Conservation (phyloP, 2,329 filamentous ascomycete genomes). For the Pyrenophora graminea region DNA sequence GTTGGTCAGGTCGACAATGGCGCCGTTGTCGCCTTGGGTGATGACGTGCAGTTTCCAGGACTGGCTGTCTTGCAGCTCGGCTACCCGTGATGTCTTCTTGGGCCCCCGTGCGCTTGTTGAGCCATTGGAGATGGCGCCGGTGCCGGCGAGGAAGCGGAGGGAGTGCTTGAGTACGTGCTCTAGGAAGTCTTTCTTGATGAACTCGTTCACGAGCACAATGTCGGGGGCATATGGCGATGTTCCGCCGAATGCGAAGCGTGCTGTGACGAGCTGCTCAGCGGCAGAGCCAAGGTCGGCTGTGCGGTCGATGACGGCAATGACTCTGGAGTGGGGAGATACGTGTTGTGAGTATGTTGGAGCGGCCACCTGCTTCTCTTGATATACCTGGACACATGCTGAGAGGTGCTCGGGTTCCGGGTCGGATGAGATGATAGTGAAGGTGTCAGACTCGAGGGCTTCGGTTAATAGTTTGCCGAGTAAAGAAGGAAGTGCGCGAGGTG, state of each 20-base stretch:
- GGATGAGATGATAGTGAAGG: slow-evolving; percentile 51
- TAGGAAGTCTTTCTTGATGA: slow-evolving; percentile 59
- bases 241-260: slow-evolving; percentile 61
- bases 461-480: slow-evolving; percentile 48
- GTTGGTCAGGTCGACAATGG: slow-evolving; percentile 34
- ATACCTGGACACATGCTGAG: slow-evolving; percentile 34
- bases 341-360: slow-evolving; percentile 36
- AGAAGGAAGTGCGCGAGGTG: slow-evolving; percentile 41
- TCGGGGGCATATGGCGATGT: slow-evolving; percentile 66
- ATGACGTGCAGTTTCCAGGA: slow-evolving; percentile 28
- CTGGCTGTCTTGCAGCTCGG: slow-evolving; percentile 18
- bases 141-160: slow-evolving; percentile 33
- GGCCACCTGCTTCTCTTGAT: slow-evolving; percentile 33
- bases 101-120: slow-evolving; percentile 10
- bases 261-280: slow-evolving; percentile 57
- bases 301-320: slow-evolving; percentile 64
- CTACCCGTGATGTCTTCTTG: slow-evolving; percentile 15
- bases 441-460: slow-evolving; percentile 53
- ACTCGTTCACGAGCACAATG: slow-evolving; percentile 68
- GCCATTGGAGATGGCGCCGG: slow-evolving; percentile 14
- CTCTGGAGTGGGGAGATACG: slow-evolving; percentile 42
- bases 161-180: slow-evolving; percentile 52
- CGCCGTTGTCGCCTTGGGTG: slow-evolving; percentile 31
- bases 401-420: slow-evolving; percentile 35
- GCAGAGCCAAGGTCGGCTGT: slow-evolving; percentile 60